Percentiles rank a stretch among this genome's conserved stretches.
These are phyloP conservation scores for Sphenostylis stenocarpa DNA, from an alignment of 306 rosid genomes.

Conservation along the genomic window DNA sequence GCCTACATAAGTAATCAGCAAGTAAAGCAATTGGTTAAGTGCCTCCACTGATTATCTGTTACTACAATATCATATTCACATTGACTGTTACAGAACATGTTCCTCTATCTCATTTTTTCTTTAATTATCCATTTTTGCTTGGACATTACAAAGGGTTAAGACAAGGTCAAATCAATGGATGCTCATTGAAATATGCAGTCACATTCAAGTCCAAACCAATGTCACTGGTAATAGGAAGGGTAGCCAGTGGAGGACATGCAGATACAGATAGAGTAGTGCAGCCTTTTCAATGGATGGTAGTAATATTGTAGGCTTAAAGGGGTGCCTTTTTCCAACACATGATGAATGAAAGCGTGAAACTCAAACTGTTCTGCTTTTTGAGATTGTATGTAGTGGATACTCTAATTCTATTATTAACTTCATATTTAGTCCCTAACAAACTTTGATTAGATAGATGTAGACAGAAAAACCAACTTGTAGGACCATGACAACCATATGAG, in stretches of 20 bases:
- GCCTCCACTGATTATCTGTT: neutral
- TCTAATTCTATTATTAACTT: neutral
- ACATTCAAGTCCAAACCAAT: slow-evolving; percentile 28
- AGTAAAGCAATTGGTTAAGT: neutral
- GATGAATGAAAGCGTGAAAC: slow-evolving; percentile 9
- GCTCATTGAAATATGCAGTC: slow-evolving; percentile 12
- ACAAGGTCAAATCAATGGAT: neutral
- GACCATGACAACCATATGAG: slow-evolving; percentile 31
- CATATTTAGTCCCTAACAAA: slow-evolving; percentile 1
- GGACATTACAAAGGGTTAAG: neutral
- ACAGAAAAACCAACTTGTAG: slow-evolving; percentile 42
- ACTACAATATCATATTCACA: neutral
- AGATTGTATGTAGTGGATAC: slow-evolving; percentile 23
- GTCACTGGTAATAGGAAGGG: slow-evolving; percentile 23
- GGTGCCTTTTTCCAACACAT: slow-evolving; percentile 29
- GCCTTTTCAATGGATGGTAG: slow-evolving; percentile 18
- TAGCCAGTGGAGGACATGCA: neutral
- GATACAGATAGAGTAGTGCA: slow-evolving; percentile 1
- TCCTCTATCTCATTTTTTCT: neutral
- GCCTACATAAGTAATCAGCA: neutral
- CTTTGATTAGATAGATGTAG: slow-evolving; percentile 37
- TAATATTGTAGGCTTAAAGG: neutral
- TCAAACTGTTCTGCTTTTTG: neutral
- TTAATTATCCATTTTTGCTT: neutral
- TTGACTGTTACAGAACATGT: neutral